Base-by-base conservation (phyloP, 805 yeast genomes). In the Ogataea angusta region DNA sequence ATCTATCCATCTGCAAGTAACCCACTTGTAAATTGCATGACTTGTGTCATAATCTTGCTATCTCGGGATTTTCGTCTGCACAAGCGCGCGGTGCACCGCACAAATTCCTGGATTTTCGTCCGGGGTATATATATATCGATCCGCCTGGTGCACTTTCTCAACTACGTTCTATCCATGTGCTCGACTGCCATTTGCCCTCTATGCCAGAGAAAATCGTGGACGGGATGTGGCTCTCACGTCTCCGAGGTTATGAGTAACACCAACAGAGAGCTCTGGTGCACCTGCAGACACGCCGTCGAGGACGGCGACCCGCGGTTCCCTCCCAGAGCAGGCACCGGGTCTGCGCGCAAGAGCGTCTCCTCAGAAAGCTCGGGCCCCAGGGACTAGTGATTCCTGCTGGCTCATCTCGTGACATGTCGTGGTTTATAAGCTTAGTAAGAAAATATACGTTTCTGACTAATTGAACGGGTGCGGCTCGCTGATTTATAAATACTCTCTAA, bases 261-360 rank as follows among this genome's bases (percentile, higher is more conserved):
- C 15, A 73, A 72, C 22, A 66, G 63, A 42, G 59, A 59, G 15
- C 64, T 60, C 42, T 73, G 80, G 79, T 78, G 85, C 54, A 68
- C 78, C 26, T 78, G 85, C 58, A 66, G 64, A 42, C 70, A 69
- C 39, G 53, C 62, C 16, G 73, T 71, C 42, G 70, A 63, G 2
- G 60, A 57, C 3, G 63, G 56, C 5, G 57, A 68, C 34, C 61
- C 60, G n/a, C 54, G 62, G 14, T 78, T 66, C 49, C 85, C 85
- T 17, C 85, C 85, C 41, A 69, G 57, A 52, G 82, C 84, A 1
- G 78, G 82, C n/a, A 75, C 82, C 12, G 85, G 85, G 1, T 69
- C 70, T 41, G 75, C 76, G 16, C 62, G 68, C 60, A 57, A 53
- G 36, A 59, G 62, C 10, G 47, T 59, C 16, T 55, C 59, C 9